Base-by-base conservation (phyloP, 345 rosid genomes). In the Eucalyptus cloeziana region DNA sequence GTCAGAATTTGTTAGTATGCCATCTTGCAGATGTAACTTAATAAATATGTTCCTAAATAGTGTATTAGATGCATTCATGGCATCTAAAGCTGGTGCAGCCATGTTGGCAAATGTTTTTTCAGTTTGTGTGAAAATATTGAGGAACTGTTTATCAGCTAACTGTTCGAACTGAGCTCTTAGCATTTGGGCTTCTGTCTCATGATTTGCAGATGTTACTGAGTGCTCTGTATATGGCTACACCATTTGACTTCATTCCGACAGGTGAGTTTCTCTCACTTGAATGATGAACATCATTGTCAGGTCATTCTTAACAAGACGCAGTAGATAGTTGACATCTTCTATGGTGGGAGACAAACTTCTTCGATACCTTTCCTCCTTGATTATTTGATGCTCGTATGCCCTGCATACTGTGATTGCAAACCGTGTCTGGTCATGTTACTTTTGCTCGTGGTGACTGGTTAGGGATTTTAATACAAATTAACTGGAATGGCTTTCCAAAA, bases 231-330 rank as follows among this genome's bases (percentile, higher is more conserved):
- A 92, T 94, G 76, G 94, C 95, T n/a, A 91, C 94, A 56, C 95
- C 96, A 37, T 94, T 96, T 47, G 93, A 94, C 90, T 95, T 96
- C 91, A 94, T 96, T 87, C 98, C 96, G 24, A 94, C 95, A 7
- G 97, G 99, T 94, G 91, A 89, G 91, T 85, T 54, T 49, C 87
- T 37, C 64, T 33, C 43, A 33, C 83, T 76, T 21, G 47, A 86
- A 31, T n/a, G 25, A 51, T 54, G 87, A 86, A 27, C 52, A 85
- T 49, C 56, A 47, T 25, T n/a, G 58, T 86, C 69, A 52, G 58
- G 31, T 86, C 14, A 15, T 86, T 86, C 25, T 25, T 16, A 27
- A 51, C 16, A 52, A 25, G 25, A 13, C 7, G 40, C 43, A 7
- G 30, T 86, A 85, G 58, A 54, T 54, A 19, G 83, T 71, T 71